A percentile compares a stretch with the other conserved stretches of the same genome.
Conservation (phyloP, 305 asterid genomes). For the Solanum aculeatissimum region DNA sequence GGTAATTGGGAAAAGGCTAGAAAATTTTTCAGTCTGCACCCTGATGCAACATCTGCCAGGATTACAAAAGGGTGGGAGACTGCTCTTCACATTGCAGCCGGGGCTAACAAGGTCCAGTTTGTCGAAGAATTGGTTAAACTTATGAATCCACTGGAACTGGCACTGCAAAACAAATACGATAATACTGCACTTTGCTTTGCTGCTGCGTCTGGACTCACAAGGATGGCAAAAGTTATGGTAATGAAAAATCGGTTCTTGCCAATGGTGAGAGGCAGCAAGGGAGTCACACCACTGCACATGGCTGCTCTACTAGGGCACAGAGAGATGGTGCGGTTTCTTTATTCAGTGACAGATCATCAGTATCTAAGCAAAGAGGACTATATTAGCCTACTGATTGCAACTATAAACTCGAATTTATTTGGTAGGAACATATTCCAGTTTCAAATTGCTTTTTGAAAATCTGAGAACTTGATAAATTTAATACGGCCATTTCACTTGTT, state of each 20-base stretch:
- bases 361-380: conserved; percentile 12
- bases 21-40: not conserved
- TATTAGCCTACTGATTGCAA: conserved; percentile 8
- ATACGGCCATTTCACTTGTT: not conserved
- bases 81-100: conserved; percentile 31
- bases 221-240: conserved; percentile 22
- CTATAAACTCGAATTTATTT: conserved; percentile 15
- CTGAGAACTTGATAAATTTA: not conserved
- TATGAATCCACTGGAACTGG: conserved; percentile 12
- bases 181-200: conserved; percentile 33
- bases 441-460: not conserved
- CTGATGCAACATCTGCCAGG: not conserved
- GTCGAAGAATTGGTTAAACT: conserved; percentile 16
- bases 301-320: conserved; percentile 21
- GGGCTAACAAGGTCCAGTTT: conserved; percentile 16
- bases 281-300: conserved; percentile 17
- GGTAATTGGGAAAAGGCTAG: conserved; percentile 33
- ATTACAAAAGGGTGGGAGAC: conserved; percentile 19
- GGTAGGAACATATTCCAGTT: conserved; percentile 4
- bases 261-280: conserved; percentile 21
- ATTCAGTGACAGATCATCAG: conserved; percentile 8
- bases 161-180: conserved; percentile 6
- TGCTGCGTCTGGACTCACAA: conserved; percentile 21
- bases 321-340: conserved; percentile 23
- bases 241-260: conserved; percentile 7